A percentile compares a stretch with the other conserved stretches of the same genome.
phyloP scores from a whole-genome alignment of 2,329 filamentous ascomycete genomes.

The Calonectria hawksworthii region DNA sequence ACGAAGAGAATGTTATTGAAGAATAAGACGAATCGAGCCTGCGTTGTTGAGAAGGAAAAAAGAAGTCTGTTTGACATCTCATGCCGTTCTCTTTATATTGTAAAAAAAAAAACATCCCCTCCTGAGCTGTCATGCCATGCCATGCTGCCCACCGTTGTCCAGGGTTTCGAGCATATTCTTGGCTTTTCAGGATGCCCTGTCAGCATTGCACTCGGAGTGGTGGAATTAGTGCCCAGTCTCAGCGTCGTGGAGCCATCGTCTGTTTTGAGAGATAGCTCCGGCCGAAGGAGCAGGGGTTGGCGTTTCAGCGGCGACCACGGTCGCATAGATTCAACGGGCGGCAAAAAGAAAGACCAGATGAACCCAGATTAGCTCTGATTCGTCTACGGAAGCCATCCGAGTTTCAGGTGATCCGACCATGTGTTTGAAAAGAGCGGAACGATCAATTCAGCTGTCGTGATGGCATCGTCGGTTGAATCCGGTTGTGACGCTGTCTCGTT shows the following conservation, averaged over 20 bases:
- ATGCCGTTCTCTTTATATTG: conserved; percentile 32
- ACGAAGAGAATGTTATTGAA: conserved; percentile 35
- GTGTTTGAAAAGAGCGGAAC: conserved; percentile 4
- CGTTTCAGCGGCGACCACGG: conserved; percentile 21
- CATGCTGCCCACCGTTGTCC: background rate
- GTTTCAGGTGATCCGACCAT: conserved; percentile 24
- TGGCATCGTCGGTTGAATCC: background rate
- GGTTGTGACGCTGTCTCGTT: background rate
- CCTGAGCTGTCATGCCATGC: background rate
- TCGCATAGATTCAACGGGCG: conserved; percentile 31
- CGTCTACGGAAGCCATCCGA: conserved; percentile 17
- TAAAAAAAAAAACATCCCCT: background rate
- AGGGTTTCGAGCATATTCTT: conserved; percentile 10
- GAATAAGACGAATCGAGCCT: conserved; percentile 29
- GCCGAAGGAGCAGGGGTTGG: conserved; percentile 22
- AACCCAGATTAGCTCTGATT: conserved; percentile 15
- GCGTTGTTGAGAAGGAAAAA: conserved; percentile 32
- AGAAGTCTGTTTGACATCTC: background rate
- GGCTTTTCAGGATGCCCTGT: conserved; percentile 16
- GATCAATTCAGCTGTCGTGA: background rate
- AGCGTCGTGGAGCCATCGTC: conserved; percentile 34
- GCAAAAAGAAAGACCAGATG: conserved; percentile 20
- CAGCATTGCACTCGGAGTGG: conserved; percentile 36
- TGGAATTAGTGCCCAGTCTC: conserved; percentile 40
- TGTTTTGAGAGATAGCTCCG: conserved; percentile 35